phyloP scores from a whole-genome alignment of 192 early-diverging fungal genomes.

The Coemansia guatemalensis region DNA sequence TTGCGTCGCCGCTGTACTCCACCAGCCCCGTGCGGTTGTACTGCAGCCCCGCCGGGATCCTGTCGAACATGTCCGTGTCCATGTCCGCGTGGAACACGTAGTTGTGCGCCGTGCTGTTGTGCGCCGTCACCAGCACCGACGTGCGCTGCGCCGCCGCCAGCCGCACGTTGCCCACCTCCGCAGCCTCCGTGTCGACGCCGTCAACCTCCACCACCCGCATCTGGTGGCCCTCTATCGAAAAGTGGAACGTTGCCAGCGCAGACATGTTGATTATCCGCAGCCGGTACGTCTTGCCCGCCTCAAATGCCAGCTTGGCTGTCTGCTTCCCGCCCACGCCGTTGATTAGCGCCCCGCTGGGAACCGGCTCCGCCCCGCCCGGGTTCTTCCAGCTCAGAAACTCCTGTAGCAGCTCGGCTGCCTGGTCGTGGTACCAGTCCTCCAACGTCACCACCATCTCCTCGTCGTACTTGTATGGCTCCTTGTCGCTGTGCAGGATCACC shows the following conservation, averaged over 20 bases:
- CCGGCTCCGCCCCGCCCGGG: conserved; percentile 64
- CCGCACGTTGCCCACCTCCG: conserved; percentile 56
- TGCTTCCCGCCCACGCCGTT: conserved; percentile 56
- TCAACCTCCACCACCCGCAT: conserved; percentile 82
- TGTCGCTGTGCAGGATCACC: conserved; percentile 64
- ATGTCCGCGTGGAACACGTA: conserved; percentile 74
- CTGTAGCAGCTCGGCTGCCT: conserved; percentile 55
- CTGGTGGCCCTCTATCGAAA: conserved; percentile 77
- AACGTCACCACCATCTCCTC: conserved; percentile 66
- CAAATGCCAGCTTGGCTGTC: conserved; percentile 53
- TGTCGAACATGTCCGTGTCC: conserved; percentile 76
- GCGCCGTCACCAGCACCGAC: conserved; percentile 77
- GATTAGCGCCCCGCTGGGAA: conserved; percentile 67
- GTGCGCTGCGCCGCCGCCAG: conserved; percentile 76
- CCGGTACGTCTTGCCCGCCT: conserved; percentile 78
- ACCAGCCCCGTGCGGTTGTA: conserved; percentile 63
- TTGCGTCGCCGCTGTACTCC: conserved; percentile 48
- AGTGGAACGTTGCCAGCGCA: conserved; percentile 71
- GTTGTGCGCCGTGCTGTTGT: conserved; percentile 60
- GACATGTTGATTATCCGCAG: conserved; percentile 83
- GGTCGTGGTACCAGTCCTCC: conserved; percentile 74
- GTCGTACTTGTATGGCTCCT: conserved; percentile 64
- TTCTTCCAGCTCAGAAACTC: conserved; percentile 66
- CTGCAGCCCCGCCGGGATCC: conserved; percentile 56
- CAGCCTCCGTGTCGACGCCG: conserved; percentile 64